Evolutionary conservation across 768 basidiomycete species (phyloP).

Genomic region (Phaeotremella skinneri): DNA sequence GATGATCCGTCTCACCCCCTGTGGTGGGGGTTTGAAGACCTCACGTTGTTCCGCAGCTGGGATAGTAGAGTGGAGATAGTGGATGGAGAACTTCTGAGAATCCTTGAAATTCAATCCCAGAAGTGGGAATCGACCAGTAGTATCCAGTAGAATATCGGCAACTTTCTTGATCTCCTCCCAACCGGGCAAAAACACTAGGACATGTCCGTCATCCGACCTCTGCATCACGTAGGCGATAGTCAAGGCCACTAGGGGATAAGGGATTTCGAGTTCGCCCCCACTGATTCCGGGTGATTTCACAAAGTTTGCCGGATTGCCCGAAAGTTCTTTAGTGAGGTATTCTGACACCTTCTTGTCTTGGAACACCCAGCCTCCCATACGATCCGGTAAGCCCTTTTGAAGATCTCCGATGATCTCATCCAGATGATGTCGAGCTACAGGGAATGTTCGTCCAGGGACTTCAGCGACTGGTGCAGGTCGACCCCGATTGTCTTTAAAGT

Average conservation of each 20-base stretch:
- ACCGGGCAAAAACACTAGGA: constrained; percentile 66
- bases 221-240: constrained; percentile 74
- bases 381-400: constrained; percentile 28
- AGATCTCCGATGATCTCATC: constrained; percentile 70
- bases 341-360: constrained; percentile 66
- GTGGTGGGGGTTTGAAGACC: constrained; percentile 77
- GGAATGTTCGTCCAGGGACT: constrained; percentile 87
- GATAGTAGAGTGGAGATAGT: constrained; percentile 83
- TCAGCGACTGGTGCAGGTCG: constrained; percentile 68
- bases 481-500: constrained; percentile 65
- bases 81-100: constrained; percentile 62
- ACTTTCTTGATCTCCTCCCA: constrained; percentile 75
- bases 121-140: constrained; percentile 54
- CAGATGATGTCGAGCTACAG: constrained; percentile 75
- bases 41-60: constrained; percentile 83
- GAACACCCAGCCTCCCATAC: constrained; percentile 63
- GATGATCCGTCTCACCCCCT: constrained; percentile 79
- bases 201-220: constrained; percentile 74
- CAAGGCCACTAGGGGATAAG: constrained; percentile 74
- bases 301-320: constrained; percentile 46
- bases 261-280: constrained; percentile 65
- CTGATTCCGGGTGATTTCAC: constrained; percentile 49
- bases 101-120: constrained; percentile 66
- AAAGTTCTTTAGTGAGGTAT: constrained; percentile 71
- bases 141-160: constrained; percentile 61